phyloP scores from a whole-genome alignment of 2,329 filamentous ascomycete species.

The Sordariomycetes sp. region DNA sequence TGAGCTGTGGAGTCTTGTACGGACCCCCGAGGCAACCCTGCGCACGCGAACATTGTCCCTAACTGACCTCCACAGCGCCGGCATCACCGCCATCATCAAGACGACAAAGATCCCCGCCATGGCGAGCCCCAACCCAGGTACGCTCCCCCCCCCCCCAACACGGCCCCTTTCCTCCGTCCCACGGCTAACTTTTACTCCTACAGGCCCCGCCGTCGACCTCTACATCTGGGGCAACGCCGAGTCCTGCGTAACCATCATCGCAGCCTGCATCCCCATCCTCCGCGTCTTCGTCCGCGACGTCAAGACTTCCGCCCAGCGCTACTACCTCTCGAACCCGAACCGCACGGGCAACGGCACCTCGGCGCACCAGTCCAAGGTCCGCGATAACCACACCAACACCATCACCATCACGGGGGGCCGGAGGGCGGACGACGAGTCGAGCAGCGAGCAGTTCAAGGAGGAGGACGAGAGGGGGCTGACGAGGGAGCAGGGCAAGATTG shows the following conservation, averaged over 20 bases:
- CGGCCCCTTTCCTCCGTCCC: not conserved
- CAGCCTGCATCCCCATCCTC: slow-evolving; percentile 12
- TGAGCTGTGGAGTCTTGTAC: slow-evolving; percentile 28
- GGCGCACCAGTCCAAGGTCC: slow-evolving; percentile 1
- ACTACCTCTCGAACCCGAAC: slow-evolving; percentile 7
- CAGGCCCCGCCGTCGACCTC: slow-evolving; percentile 8
- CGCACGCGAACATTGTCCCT: not conserved
- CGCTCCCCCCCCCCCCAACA: too few relatives aligned
- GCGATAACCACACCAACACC: slow-evolving; percentile 2
- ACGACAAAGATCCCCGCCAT: slow-evolving; percentile 12
- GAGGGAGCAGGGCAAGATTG: slow-evolving; percentile 8
- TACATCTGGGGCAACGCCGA: slow-evolving; percentile 11
- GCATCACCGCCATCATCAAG: slow-evolving; percentile 17
- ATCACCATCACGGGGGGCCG: slow-evolving; percentile 2
- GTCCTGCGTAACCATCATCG: slow-evolving; percentile 10
- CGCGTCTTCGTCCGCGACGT: slow-evolving; percentile 10
- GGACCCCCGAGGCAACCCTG: not conserved
- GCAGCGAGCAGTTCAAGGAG: not conserved
- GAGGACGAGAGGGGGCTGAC: slow-evolving; percentile 2
- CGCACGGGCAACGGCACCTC: not conserved
- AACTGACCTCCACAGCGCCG: slow-evolving; percentile 13
- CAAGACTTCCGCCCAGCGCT: slow-evolving; percentile 5
- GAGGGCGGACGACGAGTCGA: not conserved
- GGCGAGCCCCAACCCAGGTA: slow-evolving; percentile 1
- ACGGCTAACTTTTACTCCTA: too few relatives aligned